Percentiles rank a stretch among this genome's conserved stretches.
phyloP scores from a whole-genome alignment of 2,329 filamentous ascomycete species.

The Aspergillus pseudotamarii region DNA sequence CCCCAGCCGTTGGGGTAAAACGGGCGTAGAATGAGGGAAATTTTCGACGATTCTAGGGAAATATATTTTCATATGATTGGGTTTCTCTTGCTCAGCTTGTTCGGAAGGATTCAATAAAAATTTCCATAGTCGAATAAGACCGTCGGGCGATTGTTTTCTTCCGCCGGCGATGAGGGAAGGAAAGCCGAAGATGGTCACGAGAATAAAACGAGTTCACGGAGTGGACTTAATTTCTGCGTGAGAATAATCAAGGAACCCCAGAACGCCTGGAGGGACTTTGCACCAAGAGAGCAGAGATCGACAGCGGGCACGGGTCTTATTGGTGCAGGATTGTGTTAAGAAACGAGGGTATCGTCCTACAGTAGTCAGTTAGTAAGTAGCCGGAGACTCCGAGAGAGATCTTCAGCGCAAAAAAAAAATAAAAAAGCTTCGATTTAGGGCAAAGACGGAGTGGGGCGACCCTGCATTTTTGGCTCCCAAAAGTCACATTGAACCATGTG shows the following conservation, averaged over 20 bases:
- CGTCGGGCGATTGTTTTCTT: background rate
- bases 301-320: background rate
- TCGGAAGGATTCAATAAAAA: background rate
- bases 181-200: background rate
- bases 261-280: background rate
- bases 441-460: background rate
- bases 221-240: background rate
- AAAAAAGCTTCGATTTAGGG: constrained; percentile 1
- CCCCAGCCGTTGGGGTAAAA: constrained; percentile 15
- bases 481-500: background rate
- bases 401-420: background rate
- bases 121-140: too few relatives aligned
- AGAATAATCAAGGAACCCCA: background rate
- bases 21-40: constrained; percentile 3
- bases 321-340: background rate
- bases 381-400: background rate
- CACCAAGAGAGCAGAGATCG: background rate
- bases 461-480: background rate
- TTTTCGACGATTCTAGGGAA: background rate
- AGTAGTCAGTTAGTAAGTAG: background rate
- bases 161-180: background rate
- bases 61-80: background rate
- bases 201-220: background rate
- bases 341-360: background rate
- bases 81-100: background rate